Conservation (phyloP, 2,329 filamentous ascomycete species). For the Dothistroma septosporum region DNA sequence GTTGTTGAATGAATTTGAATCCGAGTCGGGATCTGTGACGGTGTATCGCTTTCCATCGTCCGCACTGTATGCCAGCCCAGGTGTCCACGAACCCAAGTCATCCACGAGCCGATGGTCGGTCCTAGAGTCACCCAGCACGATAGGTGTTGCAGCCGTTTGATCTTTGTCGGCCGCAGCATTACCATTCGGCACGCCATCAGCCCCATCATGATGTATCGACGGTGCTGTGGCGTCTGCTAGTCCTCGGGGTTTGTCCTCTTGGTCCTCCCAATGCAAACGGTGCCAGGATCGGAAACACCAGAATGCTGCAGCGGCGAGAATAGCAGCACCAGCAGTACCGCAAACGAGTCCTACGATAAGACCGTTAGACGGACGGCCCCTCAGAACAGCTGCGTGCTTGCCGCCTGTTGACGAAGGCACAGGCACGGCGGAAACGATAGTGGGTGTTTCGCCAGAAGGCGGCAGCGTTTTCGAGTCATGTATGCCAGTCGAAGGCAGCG, state of each 20-base stretch:
- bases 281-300: slow-evolving; percentile 1
- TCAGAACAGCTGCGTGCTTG: neutral
- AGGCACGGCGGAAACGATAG: neutral
- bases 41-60: neutral
- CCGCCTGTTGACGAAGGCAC: neutral
- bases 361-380: neutral
- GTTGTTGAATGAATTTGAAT: neutral
- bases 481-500: neutral
- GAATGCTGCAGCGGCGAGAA: slow-evolving; percentile 3
- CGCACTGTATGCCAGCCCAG: neutral
- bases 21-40: neutral
- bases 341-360: slow-evolving; percentile 3
- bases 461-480: neutral
- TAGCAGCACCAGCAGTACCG: slow-evolving; percentile 1
- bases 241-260: neutral
- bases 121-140: neutral
- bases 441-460: neutral
- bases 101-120: neutral
- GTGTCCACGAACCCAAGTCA: neutral
- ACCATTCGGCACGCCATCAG: neutral
- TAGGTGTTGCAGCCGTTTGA: neutral
- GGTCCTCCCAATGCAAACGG: neutral
- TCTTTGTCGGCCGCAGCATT: neutral
- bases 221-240: neutral
- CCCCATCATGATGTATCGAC: neutral